Evolutionary conservation across 140 eudicot genomes (phyloP).

Genomic region (Erigeron philadelphicus): DNA sequence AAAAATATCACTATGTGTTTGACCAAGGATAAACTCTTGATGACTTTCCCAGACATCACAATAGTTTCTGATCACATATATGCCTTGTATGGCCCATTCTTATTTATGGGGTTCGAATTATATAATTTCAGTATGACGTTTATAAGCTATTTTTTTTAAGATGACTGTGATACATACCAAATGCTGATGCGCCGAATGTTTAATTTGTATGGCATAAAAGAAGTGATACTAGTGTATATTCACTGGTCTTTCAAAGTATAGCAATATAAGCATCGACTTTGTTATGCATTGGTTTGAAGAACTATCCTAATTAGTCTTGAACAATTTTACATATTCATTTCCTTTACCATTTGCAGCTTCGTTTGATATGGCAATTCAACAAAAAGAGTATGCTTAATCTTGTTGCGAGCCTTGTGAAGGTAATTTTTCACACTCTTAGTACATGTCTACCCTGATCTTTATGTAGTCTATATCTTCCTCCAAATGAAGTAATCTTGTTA

Average conservation of each 20-base stretch:
- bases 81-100: no score
- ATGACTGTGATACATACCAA: neutral
- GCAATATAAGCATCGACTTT: neutral
- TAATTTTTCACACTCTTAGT: slow-evolving; percentile 18
- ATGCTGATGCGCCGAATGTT: neutral
- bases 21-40: slow-evolving; percentile 12
- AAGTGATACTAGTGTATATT: neutral
- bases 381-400: slow-evolving; percentile 82
- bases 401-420: slow-evolving; percentile 86
- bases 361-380: slow-evolving; percentile 59
- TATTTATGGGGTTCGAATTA: neutral
- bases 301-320: neutral
- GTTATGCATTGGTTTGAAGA: neutral
- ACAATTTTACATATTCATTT: neutral
- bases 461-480: neutral
- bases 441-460: slow-evolving; percentile 11
- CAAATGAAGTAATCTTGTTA: neutral
- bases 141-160: slow-evolving; percentile 1
- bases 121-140: neutral
- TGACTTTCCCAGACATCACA: slow-evolving; percentile 9
- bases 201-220: neutral
- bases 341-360: slow-evolving; percentile 54
- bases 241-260: neutral
- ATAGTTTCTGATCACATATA: neutral
- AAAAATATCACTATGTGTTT: slow-evolving; percentile 14